phyloP scores from a whole-genome alignment of 2,329 filamentous ascomycete species.

The Plectosphaerella cucumerina region DNA sequence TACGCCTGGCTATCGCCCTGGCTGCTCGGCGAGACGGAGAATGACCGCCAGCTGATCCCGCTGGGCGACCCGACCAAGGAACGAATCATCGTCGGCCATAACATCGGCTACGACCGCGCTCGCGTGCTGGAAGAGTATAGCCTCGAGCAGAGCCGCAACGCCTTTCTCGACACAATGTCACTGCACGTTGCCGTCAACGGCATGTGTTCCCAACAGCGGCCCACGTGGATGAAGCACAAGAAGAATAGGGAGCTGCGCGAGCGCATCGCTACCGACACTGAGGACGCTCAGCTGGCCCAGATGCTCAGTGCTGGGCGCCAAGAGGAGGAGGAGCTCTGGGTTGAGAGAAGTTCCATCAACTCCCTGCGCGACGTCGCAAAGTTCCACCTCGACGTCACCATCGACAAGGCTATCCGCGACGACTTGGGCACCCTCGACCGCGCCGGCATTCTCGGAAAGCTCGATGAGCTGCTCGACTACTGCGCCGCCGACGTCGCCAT shows the following conservation, averaged over 20 bases:
- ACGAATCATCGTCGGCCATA: conserved; percentile 86
- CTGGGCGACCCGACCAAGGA: conserved; percentile 71
- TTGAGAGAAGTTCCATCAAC: conserved; percentile 90
- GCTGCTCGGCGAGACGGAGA: conserved; percentile 77
- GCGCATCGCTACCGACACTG: conserved; percentile 67
- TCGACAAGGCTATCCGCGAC: conserved; percentile 85
- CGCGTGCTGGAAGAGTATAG: conserved; percentile 86
- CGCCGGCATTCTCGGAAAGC: conserved; percentile 60
- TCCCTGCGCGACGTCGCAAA: conserved; percentile 93
- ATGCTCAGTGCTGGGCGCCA: conserved; percentile 68
- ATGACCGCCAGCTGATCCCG: conserved; percentile 77
- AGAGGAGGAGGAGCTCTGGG: conserved; percentile 94
- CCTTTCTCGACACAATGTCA: conserved; percentile 96
- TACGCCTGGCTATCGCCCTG: conserved; percentile 97
- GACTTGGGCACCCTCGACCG: conserved; percentile 81
- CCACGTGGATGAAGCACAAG: conserved; percentile 95
- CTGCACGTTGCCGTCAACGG: conserved; percentile 96
- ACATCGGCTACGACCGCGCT: conserved; percentile 91
- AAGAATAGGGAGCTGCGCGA: conserved; percentile 85
- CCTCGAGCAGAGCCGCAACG: conserved; percentile 75
- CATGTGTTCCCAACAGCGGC: conserved; percentile 95
- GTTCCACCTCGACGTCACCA: conserved; percentile 86
- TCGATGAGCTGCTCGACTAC: conserved; percentile 86
- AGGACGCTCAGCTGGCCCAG: conserved; percentile 65
- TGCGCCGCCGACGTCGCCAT: conserved; percentile 92